A percentile compares a stretch with the other conserved stretches of the same genome.
phyloP scores from a whole-genome alignment of 2,329 filamentous ascomycete genomes.

The Apiospora hydei region DNA sequence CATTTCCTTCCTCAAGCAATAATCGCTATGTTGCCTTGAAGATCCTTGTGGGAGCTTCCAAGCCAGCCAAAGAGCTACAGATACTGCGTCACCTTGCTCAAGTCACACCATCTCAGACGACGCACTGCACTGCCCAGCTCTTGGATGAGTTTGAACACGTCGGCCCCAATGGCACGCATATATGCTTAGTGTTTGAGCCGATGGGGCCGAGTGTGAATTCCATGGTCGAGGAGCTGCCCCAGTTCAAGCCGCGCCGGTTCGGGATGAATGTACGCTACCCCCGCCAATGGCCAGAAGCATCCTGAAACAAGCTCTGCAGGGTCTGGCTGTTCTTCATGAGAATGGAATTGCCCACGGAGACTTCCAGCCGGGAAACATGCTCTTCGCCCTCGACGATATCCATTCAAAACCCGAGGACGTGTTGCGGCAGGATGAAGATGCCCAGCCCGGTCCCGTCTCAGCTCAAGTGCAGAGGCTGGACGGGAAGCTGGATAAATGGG shows the following conservation, averaged over 20 bases:
- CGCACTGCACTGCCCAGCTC: conserved; percentile 43
- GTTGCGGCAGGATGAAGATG: conserved; percentile 38
- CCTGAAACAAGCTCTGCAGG: conserved; percentile 47
- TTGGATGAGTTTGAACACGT: conserved; percentile 46
- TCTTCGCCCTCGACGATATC: conserved; percentile 43
- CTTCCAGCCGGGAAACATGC: conserved; percentile 47
- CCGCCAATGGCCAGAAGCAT: conserved; percentile 49
- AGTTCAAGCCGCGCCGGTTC: conserved; percentile 38
- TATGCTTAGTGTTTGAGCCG: conserved; percentile 52
- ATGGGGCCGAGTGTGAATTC: conserved; percentile 48
- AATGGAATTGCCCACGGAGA: conserved; percentile 50
- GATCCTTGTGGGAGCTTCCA: conserved; percentile 32
- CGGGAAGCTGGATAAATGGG: conserved; percentile 40
- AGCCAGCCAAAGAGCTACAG: conserved; percentile 30
- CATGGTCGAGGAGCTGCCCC: conserved; percentile 44
- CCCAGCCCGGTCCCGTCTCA: conserved; percentile 34
- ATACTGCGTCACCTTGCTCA: conserved; percentile 32
- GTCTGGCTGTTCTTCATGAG: conserved; percentile 47
- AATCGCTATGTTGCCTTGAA: conserved; percentile 40
- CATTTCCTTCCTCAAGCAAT: conserved; percentile 29
- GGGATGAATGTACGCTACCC: conserved; percentile 46
- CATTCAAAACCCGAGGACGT: conserved; percentile 34
- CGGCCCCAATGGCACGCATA: conserved; percentile 53
- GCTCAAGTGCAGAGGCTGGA: conserved; percentile 40
- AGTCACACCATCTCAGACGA: conserved; percentile 29